Evolutionary conservation across 2,329 filamentous ascomycete species (phyloP), one percentile per base, ranked within the genome.

Genomic region (Colletotrichum brevisporum): DNA sequence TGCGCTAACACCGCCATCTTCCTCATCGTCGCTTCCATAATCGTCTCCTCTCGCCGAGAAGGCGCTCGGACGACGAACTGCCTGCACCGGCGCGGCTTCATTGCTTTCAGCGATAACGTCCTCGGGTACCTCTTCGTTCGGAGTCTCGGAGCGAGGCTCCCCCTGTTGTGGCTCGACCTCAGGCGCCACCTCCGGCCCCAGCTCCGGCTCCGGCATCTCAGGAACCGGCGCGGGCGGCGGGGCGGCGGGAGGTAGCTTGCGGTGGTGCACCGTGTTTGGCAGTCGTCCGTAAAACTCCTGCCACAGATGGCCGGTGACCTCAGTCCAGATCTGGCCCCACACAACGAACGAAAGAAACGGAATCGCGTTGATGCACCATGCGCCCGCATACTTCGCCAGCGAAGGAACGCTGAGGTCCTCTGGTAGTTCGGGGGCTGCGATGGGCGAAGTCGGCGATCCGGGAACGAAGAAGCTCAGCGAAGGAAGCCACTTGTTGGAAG

Each of bases 11-110:
- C 84, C 82, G 55, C 88, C 87, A 15, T 85, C 80, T 16, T 87
- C 87, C 56, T 89, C 87, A 61, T 89, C 88, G 54, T 89, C 88
- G 13, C 83, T 87, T 12, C 80, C 84, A 67, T 86, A 87, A 48
- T 88, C 87, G 65, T 86, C 84, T 15, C 80, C 84, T n/a, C 84
- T 77, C 10, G 79, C 77, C 0, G 86, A 86, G 67, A 85, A 80
- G 1, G 83, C 82, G 73, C 85, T 85, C 26, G 83, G 82, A 26
- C 84, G 79, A 48, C 84, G 78, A 27, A 80, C 75, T 3, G 78
- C 76, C 51, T 79, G 18, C 74, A 80, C 61, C 75, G 79, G 70
- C 62, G 78, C 63, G 68, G 71, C 71, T 27, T 52, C 68, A 26
- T 45, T 57, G 8, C 41, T 9, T 21, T 58, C 71, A 6, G 52